Conservation (phyloP, 129 eudicot genomes). For the Rutidosis leptorrhynchoides region DNA sequence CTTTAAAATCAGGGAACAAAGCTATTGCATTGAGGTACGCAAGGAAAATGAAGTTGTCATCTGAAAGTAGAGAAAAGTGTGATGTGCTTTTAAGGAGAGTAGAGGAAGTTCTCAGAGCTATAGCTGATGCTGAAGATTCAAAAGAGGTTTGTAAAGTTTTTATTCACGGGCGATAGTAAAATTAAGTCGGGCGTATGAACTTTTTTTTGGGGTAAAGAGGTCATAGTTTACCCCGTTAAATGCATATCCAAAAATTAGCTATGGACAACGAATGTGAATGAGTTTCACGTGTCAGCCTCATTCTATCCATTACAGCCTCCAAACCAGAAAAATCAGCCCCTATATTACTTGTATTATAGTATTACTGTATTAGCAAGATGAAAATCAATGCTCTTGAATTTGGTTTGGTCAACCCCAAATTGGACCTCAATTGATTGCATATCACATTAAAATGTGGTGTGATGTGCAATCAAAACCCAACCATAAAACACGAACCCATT, state of each 20-base stretch:
- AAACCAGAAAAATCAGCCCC: too few species aligned
- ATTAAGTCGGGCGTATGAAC: too few species aligned
- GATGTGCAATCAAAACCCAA: too few species aligned
- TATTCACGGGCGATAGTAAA: background rate
- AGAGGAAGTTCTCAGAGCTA: slow-evolving; percentile 71
- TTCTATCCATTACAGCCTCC: too few species aligned
- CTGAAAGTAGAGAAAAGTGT: slow-evolving; percentile 64
- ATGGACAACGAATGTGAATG: background rate
- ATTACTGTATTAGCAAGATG: too few species aligned
- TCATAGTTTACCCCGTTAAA: background rate
- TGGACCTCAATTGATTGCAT: too few species aligned
- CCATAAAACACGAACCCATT: too few species aligned
- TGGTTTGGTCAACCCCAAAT: too few species aligned
- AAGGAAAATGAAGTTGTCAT: slow-evolving; percentile 59
- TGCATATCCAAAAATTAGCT: background rate
- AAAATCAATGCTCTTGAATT: too few species aligned
- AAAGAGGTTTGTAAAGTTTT: slow-evolving; percentile 54
- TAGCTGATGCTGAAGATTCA: slow-evolving; percentile 74
- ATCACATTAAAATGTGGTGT: too few species aligned
- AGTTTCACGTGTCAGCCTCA: background rate
- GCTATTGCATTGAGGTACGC: slow-evolving; percentile 57
- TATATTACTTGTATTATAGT: too few species aligned
- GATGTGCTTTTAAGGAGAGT: slow-evolving; percentile 55
- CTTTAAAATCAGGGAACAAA: slow-evolving; percentile 61
- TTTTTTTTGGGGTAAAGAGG: background rate